Base-by-base conservation (phyloP, 2,329 filamentous ascomycete genomes). In the Trichoderma arundinaceum region DNA sequence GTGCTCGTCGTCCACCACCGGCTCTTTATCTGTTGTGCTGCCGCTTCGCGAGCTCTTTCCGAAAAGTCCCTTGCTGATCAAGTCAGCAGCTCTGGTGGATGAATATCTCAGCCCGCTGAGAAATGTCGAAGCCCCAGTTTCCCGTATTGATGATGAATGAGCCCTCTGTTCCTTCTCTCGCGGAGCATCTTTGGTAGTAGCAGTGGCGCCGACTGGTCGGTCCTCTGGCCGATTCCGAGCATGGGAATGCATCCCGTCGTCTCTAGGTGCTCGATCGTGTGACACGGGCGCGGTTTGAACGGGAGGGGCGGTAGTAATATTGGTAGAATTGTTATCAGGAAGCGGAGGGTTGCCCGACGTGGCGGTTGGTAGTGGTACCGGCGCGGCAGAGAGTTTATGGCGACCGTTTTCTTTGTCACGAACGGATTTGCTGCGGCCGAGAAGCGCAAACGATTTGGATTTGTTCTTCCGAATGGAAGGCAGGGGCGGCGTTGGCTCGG, bases 41-140 rank as follows among this genome's bases (percentile, higher is more conserved):
- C 90, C 92, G 72, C 88, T 90, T 64, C 91, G 85, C 19, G 84
- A 85, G 70, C 89, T 84, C 77, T 95, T 95, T 67, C 91, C 91
- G 73, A 96, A 94, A 59, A 96, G 83, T 9, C 90, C 90, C 74
- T 93, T 94, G 69, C 91, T 90, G 68, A 94, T 87, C 72, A 92
- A 92, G 68, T 92, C 91, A 22, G 91, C 92, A 63, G 91, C 90
- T 71, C 89, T 90, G 58, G 86, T 90, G 17, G 89, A 89, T 5
- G 89, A 88, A 71, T 85, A 89, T 70, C 90, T 91, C 52, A 95
- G 79, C 65, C 90, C 92, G 69, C 85, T 90, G 73, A 95, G 86
- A 64, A 95, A 88, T 2, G 84, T 83, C 53, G 78, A 82, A 9
- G 88, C 86, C 15, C 88, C 87, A 54, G 84, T 87, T 53, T 90